Evolutionary conservation across 2,329 filamentous ascomycete genomes (phyloP).

Genomic region (Pleomassaria siparia): DNA sequence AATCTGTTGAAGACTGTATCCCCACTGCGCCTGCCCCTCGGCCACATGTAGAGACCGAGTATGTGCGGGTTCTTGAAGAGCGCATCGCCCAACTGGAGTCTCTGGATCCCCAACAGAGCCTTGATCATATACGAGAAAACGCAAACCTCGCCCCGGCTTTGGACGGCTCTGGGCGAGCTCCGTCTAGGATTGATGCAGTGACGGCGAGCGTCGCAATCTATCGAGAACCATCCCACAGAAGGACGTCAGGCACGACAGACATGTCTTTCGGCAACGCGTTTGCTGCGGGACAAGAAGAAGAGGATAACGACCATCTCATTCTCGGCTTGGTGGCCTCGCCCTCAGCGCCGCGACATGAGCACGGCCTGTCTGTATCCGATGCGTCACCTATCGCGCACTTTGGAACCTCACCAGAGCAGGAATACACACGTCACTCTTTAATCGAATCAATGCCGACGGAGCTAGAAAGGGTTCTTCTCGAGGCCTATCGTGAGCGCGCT

Average conservation of each 20-base stretch:
- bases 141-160: background rate
- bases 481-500: conserved; percentile 22
- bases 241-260: conserved; percentile 3
- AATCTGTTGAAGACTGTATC: conserved; percentile 71
- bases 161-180: background rate
- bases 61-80: conserved; percentile 19
- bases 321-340: conserved; percentile 18
- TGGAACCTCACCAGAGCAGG: background rate
- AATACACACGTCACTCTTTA: conserved; percentile 9
- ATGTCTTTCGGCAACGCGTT: conserved; percentile 9
- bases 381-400: conserved; percentile 1
- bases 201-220: background rate
- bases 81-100: conserved; percentile 20
- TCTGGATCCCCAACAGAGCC: conserved; percentile 16
- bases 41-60: conserved; percentile 16
- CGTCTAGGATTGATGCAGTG: no score
- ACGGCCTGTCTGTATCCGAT: background rate
- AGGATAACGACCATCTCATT: conserved; percentile 15
- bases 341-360: conserved; percentile 4
- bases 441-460: conserved; percentile 12
- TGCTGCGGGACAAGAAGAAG: conserved; percentile 7
- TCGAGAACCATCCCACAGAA: background rate
- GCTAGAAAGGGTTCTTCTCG: conserved; percentile 10
- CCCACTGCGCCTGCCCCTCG: conserved; percentile 13
- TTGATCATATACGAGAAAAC: conserved; percentile 11